Percentiles rank a stretch among this genome's conserved stretches.
Evolutionary conservation across 2,329 filamentous ascomycete species (phyloP).

Genomic region (Bertia moriformis): DNA sequence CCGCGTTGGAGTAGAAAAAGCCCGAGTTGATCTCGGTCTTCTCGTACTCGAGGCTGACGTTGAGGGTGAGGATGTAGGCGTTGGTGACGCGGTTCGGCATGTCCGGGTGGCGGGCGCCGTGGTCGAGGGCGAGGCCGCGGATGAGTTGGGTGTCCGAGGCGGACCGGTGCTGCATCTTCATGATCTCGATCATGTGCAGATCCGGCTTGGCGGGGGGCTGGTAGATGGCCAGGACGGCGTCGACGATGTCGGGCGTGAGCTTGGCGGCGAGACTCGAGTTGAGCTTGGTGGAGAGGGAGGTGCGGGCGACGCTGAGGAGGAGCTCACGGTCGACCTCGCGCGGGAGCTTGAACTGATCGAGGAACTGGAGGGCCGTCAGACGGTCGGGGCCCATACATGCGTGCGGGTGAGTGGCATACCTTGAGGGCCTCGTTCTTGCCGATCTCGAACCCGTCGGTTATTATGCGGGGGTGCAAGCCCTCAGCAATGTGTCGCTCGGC

Average conservation of each 20-base stretch:
- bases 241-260: slow-evolving; percentile 87
- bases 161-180: slow-evolving; percentile 99
- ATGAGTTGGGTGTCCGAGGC: slow-evolving; percentile 94
- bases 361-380: slow-evolving; percentile 54
- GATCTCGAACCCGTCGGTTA: slow-evolving; percentile 94
- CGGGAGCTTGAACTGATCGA: slow-evolving; percentile 82
- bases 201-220: slow-evolving; percentile 81
- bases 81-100: slow-evolving; percentile 97
- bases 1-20: slow-evolving; percentile 95
- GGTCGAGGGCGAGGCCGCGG: slow-evolving; percentile 79
- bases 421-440: slow-evolving; percentile 86
- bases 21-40: slow-evolving; percentile 98
- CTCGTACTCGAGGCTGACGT: slow-evolving; percentile 95
- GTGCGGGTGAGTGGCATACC: slow-evolving; percentile 26
- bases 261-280: slow-evolving; percentile 78
- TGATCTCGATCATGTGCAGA: slow-evolving; percentile 98
- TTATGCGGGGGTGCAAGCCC: slow-evolving; percentile 89
- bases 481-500: slow-evolving; percentile 91
- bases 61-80: slow-evolving; percentile 84
- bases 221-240: slow-evolving; percentile 90
- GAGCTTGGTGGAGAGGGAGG: slow-evolving; percentile 88
- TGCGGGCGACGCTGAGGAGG: slow-evolving; percentile 80
- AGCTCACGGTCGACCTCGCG: slow-evolving; percentile 86
- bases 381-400: background rate
- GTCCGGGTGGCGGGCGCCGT: slow-evolving; percentile 90